Percentiles rank a stretch among this genome's conserved stretches.
These are phyloP conservation scores for Rhizophagus prolifer DNA, from an alignment of 192 early-diverging fungal genomes.

Conservation along the genomic window DNA sequence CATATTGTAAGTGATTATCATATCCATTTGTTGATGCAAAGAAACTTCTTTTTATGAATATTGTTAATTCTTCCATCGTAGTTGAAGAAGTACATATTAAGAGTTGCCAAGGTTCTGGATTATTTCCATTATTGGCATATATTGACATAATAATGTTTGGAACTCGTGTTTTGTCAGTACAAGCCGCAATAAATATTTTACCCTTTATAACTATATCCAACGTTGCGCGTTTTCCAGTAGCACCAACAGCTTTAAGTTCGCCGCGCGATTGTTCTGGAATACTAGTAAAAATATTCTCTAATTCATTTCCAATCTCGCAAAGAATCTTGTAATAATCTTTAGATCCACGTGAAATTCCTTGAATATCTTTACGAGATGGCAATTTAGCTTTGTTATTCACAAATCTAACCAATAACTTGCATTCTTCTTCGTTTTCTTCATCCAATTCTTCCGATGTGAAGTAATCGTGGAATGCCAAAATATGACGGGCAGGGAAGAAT, in stretches of 20 bases:
- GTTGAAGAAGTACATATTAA: constrained; percentile 28
- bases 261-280: not conserved
- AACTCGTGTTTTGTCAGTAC: constrained; percentile 11
- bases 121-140: constrained; percentile 22
- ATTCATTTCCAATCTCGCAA: not conserved
- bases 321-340: not conserved
- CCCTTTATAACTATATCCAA: constrained; percentile 16
- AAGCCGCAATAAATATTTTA: constrained; percentile 29
- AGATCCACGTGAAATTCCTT: not conserved
- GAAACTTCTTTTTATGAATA: constrained; percentile 28
- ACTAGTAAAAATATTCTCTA: not conserved
- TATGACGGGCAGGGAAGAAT: constrained; percentile 21
- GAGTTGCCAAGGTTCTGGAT: constrained; percentile 28
- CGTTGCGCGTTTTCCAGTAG: not conserved
- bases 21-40: constrained; percentile 22
- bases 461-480: constrained; percentile 27
- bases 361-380: not conserved
- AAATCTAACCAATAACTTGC: not conserved
- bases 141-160: constrained; percentile 29
- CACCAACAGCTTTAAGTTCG: not conserved
- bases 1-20: constrained; percentile 22
- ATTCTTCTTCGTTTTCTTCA: not conserved
- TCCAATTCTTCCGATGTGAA: constrained; percentile 1
- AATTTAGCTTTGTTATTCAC: not conserved
- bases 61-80: constrained; percentile 21